A percentile compares a stretch with the other conserved stretches of the same genome.
phyloP scores from a whole-genome alignment of 176 grass and related monocot genomes.

The Ananas comosus region DNA sequence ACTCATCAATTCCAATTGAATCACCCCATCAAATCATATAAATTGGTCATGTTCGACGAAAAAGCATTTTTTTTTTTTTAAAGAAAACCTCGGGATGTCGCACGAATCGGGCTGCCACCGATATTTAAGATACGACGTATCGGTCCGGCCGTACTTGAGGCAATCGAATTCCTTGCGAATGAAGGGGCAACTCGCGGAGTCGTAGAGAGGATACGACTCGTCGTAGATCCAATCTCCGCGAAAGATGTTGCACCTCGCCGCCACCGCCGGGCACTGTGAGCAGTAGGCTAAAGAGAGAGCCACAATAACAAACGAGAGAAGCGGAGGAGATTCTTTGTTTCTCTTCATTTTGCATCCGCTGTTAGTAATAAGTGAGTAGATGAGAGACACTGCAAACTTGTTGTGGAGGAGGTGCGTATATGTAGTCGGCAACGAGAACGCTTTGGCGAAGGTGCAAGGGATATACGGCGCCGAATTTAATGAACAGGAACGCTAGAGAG shows the following conservation, averaged over 20 bases:
- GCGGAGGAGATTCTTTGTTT: slow-evolving; percentile 13
- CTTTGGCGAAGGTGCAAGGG: too few relatives aligned
- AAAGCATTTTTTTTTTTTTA: not conserved
- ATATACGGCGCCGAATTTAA: too few relatives aligned
- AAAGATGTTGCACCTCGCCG: slow-evolving; percentile 38
- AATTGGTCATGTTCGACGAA: not conserved
- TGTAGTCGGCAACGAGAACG: too few relatives aligned
- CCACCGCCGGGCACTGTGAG: not conserved
- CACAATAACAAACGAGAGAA: slow-evolving; percentile 1
- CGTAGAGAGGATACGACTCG: slow-evolving; percentile 70
- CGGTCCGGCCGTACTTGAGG: slow-evolving; percentile 48
- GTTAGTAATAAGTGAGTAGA: slow-evolving; percentile 1
- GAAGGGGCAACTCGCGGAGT: slow-evolving; percentile 64
- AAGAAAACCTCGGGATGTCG: slow-evolving; percentile 37
- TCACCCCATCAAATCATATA: not conserved
- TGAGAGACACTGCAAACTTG: not conserved
- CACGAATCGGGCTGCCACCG: slow-evolving; percentile 65
- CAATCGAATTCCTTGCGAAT: slow-evolving; percentile 79
- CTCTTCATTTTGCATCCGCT: slow-evolving; percentile 16
- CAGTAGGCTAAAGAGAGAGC: slow-evolving; percentile 7
- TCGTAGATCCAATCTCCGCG: slow-evolving; percentile 59
- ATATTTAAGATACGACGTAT: slow-evolving; percentile 64
- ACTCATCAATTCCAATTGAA: not conserved
- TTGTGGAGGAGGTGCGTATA: too few relatives aligned
- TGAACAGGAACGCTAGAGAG: too few relatives aligned